A percentile compares a stretch with the other conserved stretches of the same genome.
Conservation (phyloP, 768 basidiomycete genomes). For the Collybia nuda region DNA sequence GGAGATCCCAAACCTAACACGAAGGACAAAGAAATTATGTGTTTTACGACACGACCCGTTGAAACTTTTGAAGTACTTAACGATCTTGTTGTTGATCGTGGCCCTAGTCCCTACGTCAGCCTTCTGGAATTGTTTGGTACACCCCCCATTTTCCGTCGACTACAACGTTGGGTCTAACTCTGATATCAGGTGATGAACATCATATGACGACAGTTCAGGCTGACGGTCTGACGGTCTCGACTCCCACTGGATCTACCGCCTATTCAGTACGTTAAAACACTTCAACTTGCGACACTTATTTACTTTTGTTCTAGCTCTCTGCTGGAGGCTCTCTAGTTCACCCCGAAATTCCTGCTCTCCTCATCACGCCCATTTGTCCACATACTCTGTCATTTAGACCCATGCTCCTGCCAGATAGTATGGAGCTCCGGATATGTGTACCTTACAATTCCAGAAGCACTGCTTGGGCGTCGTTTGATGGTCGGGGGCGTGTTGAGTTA, state of each 20-base stretch:
- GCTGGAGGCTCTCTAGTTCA: constrained; percentile 98
- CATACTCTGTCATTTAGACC: constrained; percentile 98
- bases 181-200: constrained; percentile 84
- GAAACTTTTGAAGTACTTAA: constrained; percentile 97
- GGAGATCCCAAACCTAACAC: constrained; percentile 43
- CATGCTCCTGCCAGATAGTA: constrained; percentile 97
- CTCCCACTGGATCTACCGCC: constrained; percentile 97
- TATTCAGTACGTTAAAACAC: constrained; percentile 74
- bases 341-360: constrained; percentile 93
- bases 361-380: constrained; percentile 97
- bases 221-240: constrained; percentile 92
- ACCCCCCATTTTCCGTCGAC: constrained; percentile 22
- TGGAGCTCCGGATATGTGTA: constrained; percentile 98
- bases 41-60: constrained; percentile 90
- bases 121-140: constrained; percentile 93
- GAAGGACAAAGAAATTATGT: constrained; percentile 98
- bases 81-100: constrained; percentile 96
- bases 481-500: constrained; percentile 92
- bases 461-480: constrained; percentile 99
- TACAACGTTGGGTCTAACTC: not conserved
- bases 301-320: constrained; percentile 55
- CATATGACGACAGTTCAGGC: constrained; percentile 99
- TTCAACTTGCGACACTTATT: constrained; percentile 5
- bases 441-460: constrained; percentile 98
- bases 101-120: constrained; percentile 97